Evolutionary conservation across 1,284 basidiomycete species (phyloP).

Genomic region (Somion occarium): DNA sequence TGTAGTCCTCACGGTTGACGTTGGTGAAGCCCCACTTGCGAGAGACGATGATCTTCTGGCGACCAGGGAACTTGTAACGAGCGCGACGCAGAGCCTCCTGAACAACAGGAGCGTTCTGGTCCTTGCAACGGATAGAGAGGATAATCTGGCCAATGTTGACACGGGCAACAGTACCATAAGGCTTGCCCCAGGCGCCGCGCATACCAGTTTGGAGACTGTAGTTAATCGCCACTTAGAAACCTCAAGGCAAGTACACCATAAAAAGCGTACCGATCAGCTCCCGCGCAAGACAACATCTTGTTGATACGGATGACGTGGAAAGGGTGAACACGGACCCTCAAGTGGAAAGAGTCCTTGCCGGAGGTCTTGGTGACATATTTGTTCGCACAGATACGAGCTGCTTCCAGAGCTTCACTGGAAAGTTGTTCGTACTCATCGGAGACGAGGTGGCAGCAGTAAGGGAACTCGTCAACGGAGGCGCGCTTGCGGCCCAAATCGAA

Average conservation of each 20-base stretch:
- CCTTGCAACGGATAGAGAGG: slow-evolving; percentile 93
- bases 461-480: slow-evolving; percentile 96
- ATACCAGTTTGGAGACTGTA: slow-evolving; percentile 94
- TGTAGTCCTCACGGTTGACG: slow-evolving; percentile 88
- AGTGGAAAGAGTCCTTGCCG: slow-evolving; percentile 98
- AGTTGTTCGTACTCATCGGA: slow-evolving; percentile 99
- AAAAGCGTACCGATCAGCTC: slow-evolving; percentile 83
- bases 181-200: slow-evolving; percentile 99
- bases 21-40: slow-evolving; percentile 99
- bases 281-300: slow-evolving; percentile 99
- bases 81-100: slow-evolving; percentile 96
- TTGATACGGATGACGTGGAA: slow-evolving; percentile 99
- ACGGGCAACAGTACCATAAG: slow-evolving; percentile 92
- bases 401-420: slow-evolving; percentile 94
- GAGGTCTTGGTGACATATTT: slow-evolving; percentile 99
- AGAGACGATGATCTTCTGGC: slow-evolving; percentile 98
- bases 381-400: slow-evolving; percentile 99
- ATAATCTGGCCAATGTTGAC: slow-evolving; percentile 98
- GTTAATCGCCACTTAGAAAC: background rate
- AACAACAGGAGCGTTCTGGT: slow-evolving; percentile 83
- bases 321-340: slow-evolving; percentile 96
- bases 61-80: slow-evolving; percentile 99
- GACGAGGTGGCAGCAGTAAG: slow-evolving; percentile 93
- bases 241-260: background rate
- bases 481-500: slow-evolving; percentile 95